Percentiles rank a stretch among this genome's conserved stretches.
Conservation (phyloP, 805 yeast genomes). For the Teunomyces kruisii region DNA sequence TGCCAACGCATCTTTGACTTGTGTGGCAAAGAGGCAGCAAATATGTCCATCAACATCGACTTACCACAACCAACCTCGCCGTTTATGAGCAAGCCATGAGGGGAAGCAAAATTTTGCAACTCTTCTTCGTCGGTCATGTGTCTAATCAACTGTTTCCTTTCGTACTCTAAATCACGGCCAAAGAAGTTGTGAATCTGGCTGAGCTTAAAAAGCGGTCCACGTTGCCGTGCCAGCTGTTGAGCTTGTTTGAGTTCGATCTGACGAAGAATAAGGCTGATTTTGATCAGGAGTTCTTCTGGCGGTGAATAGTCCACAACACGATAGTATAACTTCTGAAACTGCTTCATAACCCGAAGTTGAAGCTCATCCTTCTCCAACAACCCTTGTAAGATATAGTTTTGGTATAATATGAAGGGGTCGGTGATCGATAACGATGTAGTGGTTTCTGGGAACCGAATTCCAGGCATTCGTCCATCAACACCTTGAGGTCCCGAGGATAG, state of each 20-base stretch:
- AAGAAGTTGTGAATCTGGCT: conserved; percentile 18
- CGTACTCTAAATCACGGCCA: conserved; percentile 29
- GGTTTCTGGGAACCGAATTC: conserved; percentile 36
- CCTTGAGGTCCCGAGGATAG: conserved; percentile 34
- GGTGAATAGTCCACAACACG: conserved; percentile 62
- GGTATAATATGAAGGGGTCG: conserved; percentile 62
- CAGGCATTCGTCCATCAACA: conserved; percentile 37
- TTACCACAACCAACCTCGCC: conserved; percentile 78
- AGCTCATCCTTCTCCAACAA: conserved; percentile 51
- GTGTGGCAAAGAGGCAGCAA: conserved; percentile 65
- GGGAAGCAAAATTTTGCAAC: conserved; percentile 51
- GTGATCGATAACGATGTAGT: conserved; percentile 43
- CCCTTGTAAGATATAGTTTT: conserved; percentile 52
- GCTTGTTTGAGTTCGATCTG: conserved; percentile 36
- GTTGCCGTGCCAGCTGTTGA: conserved; percentile 14
- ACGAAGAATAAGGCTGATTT: conserved; percentile 39
- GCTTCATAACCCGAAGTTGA: conserved; percentile 64
- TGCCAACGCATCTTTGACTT: conserved; percentile 68
- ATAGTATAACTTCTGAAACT: conserved; percentile 58
- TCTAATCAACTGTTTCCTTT: conserved; percentile 43
- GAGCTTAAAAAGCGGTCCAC: conserved; percentile 12
- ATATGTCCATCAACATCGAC: conserved; percentile 70
- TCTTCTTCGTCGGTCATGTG: conserved; percentile 63
- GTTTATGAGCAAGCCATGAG: conserved; percentile 62
- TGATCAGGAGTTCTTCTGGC: conserved; percentile 44